Evolutionary conservation across 2,329 filamentous ascomycete species (phyloP).

Genomic region (Diaporthe vaccinii): DNA sequence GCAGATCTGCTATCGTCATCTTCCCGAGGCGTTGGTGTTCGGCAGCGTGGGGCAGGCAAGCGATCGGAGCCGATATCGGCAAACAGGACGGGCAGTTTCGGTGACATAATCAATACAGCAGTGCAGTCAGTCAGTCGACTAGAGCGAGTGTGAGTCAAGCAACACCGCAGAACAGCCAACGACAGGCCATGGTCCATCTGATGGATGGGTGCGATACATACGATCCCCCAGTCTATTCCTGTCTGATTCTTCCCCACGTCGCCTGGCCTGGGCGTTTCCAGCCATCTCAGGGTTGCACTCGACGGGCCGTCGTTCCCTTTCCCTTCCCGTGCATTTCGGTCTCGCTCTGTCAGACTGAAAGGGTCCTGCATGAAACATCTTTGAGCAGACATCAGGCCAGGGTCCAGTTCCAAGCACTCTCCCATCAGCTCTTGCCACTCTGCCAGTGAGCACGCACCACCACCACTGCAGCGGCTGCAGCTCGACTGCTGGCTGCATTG

Average conservation of each 20-base stretch:
- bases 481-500: background rate
- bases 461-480: background rate
- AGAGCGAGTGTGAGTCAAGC: constrained; percentile 4
- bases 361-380: constrained; percentile 24
- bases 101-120: constrained; percentile 12
- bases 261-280: constrained; percentile 9
- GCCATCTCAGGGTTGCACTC: constrained; percentile 23
- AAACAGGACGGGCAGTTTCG: background rate
- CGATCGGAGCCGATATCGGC: constrained; percentile 10
- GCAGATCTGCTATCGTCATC: constrained; percentile 32
- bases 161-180: background rate
- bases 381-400: constrained; percentile 20
- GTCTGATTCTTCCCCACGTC: constrained; percentile 9
- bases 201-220: constrained; percentile 14
- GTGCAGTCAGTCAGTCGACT: background rate
- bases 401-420: background rate
- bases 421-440: constrained; percentile 7
- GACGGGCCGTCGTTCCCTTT: constrained; percentile 25
- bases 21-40: background rate
- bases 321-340: constrained; percentile 24
- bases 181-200: constrained; percentile 2
- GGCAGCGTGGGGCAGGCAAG: constrained; percentile 9
- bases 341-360: constrained; percentile 22
- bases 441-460: background rate
- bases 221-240: constrained; percentile 4